Evolutionary conservation across 441 rosid genomes (phyloP).

Genomic region (Adansonia grandidieri): DNA sequence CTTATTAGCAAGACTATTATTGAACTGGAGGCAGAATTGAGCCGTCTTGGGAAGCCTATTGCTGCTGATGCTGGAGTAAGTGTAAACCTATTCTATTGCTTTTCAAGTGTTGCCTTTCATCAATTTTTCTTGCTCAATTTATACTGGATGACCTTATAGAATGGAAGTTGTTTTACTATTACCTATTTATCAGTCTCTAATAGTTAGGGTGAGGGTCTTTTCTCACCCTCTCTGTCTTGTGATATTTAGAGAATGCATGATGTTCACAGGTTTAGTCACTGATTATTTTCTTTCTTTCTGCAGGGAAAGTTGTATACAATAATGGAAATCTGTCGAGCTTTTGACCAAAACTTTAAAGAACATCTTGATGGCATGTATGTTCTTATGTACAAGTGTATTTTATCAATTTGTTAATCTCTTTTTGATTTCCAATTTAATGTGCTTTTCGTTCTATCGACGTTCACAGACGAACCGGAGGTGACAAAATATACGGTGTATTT

Average conservation of each 20-base stretch:
- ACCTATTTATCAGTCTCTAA: constrained; percentile 3
- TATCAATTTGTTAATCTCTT: neutral
- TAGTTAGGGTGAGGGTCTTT: neutral
- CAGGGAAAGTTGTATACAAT: constrained; percentile 93
- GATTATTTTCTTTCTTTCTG: constrained; percentile 29
- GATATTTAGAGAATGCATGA: neutral
- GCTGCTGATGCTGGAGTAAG: constrained; percentile 94
- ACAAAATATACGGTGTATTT: constrained; percentile 75
- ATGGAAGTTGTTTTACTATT: constrained; percentile 22
- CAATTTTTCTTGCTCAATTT: constrained; percentile 5
- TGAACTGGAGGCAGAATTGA: constrained; percentile 82
- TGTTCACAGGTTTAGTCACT: constrained; percentile 25
- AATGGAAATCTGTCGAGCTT: constrained; percentile 91
- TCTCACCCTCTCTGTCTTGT: neutral
- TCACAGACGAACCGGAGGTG: constrained; percentile 92
- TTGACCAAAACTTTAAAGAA: constrained; percentile 93
- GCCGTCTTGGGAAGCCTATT: constrained; percentile 88
- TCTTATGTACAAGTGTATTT: neutral
- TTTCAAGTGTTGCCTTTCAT: constrained; percentile 19
- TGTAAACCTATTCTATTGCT: constrained; percentile 21
- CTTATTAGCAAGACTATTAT: constrained; percentile 79
- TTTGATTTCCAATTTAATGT: constrained; percentile 26
- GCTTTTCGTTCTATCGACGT: constrained; percentile 28
- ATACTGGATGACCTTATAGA: neutral
- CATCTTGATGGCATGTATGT: constrained; percentile 87